phyloP scores from a whole-genome alignment of 2,329 filamentous ascomycete genomes.

The Aspergillus japonicus region DNA sequence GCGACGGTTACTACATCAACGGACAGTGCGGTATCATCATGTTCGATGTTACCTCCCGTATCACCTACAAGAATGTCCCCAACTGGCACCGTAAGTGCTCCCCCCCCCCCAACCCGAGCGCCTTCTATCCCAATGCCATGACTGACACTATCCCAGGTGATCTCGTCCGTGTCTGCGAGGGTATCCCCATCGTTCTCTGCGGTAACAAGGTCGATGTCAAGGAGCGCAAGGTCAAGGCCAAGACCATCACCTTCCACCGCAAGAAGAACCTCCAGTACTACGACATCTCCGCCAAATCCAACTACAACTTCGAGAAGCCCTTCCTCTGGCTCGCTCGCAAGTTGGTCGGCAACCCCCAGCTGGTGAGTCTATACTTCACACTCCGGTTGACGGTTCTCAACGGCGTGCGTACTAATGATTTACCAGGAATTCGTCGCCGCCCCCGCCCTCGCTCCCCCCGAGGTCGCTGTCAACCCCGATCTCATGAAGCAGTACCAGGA shows the following conservation, averaged over 20 bases:
- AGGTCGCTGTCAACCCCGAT: conserved; percentile 81
- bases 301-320: conserved; percentile 99
- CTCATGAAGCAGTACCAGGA: conserved; percentile 78
- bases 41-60: conserved; percentile 99
- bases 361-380: conserved; percentile 58
- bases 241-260: conserved; percentile 99
- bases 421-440: conserved; percentile 91
- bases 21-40: conserved; percentile 99
- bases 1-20: conserved; percentile 99
- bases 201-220: conserved; percentile 99
- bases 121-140: conserved; percentile 10
- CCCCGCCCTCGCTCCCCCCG: conserved; percentile 89
- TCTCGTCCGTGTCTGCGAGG: conserved; percentile 98
- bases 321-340: conserved; percentile 99
- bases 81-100: conserved; percentile 97
- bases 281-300: conserved; percentile 99
- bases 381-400: conserved; percentile 20
- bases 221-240: conserved; percentile 99
- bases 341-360: conserved; percentile 86
- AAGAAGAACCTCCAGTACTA: conserved; percentile 99
- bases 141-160: conserved; percentile 63
- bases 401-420: conserved; percentile 17
- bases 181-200: conserved; percentile 95
- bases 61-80: conserved; percentile 99
- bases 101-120: neutral